Evolutionary conservation across 202 grass and related monocot species (phyloP).

Genomic region (Zoysia matrella): DNA sequence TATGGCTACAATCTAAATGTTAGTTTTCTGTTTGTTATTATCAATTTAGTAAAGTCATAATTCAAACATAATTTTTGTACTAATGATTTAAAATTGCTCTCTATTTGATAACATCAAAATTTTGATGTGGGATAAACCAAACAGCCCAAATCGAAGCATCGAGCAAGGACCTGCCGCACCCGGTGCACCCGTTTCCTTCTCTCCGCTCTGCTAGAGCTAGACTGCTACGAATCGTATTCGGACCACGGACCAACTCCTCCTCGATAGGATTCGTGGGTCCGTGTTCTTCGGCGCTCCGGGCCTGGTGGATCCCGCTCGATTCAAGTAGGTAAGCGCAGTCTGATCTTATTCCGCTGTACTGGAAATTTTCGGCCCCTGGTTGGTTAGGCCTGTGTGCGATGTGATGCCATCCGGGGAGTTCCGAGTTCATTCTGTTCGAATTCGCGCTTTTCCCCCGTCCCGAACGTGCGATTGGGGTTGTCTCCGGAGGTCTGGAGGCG

Average conservation of each 20-base stretch:
- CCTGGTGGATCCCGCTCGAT: not conserved
- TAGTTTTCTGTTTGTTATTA: no score
- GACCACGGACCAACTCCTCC: no score
- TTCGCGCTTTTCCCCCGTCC: not conserved
- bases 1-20: no score
- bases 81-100: no score
- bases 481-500: not conserved
- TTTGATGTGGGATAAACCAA: no score
- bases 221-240: not conserved
- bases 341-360: not conserved
- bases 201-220: no score
- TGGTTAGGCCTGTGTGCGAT: not conserved
- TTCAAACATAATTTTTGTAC: no score
- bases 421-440: not conserved
- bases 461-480: not conserved
- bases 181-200: no score
- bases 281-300: not conserved
- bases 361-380: not conserved
- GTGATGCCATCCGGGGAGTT: not conserved
- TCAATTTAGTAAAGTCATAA: no score
- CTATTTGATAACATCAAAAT: no score
- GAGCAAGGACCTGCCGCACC: no score
- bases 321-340: constrained; percentile 7
- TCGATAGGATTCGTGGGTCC: not conserved
- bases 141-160: no score